phyloP scores from a whole-genome alignment of 257 asterid species.

The Cynanchum wilfordii region DNA sequence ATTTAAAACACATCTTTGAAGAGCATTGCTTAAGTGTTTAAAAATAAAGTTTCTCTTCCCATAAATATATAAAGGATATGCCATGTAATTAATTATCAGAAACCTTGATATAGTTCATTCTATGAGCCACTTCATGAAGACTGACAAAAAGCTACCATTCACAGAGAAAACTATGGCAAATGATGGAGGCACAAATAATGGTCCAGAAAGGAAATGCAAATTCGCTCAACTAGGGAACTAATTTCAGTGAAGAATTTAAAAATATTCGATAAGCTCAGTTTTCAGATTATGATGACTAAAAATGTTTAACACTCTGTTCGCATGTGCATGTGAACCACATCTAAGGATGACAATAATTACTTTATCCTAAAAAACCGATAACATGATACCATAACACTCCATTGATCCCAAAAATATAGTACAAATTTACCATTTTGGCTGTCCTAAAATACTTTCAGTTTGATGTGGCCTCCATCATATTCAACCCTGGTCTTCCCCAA shows the following conservation, averaged over 20 bases:
- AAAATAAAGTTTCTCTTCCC: not conserved
- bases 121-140: not conserved
- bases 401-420: no score
- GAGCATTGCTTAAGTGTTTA: no score
- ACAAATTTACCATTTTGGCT: no score
- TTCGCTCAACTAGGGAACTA: not conserved
- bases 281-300: no score
- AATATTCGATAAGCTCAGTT: not conserved
- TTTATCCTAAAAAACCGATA: not conserved
- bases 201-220: not conserved
- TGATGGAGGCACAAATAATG: not conserved
- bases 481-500: no score
- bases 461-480: no score
- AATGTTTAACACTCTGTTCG: not conserved
- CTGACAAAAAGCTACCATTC: not conserved
- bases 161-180: not conserved
- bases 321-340: not conserved
- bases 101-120: not conserved
- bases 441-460: no score
- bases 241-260: not conserved
- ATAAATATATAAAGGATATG: not conserved
- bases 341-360: not conserved
- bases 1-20: not conserved
- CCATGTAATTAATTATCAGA: not conserved
- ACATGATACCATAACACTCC: no score